These are phyloP conservation scores for Rhizopus arrhizus DNA, from an alignment of 371 early-diverging fungal genomes.

Conservation along the genomic window DNA sequence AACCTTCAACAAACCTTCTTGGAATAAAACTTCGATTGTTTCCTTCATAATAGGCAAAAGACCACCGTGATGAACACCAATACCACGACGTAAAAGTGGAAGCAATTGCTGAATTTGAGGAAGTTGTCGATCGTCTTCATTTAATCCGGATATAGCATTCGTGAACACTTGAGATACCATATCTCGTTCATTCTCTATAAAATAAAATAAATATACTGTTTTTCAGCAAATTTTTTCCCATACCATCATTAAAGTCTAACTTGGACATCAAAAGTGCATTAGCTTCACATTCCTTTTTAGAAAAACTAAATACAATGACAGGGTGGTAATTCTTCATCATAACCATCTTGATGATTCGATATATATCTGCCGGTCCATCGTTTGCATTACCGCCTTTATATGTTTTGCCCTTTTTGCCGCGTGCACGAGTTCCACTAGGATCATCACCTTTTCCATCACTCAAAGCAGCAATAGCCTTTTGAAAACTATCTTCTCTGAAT, in stretches of 20 bases:
- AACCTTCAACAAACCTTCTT: constrained; percentile 97
- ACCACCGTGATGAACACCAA: constrained; percentile 99
- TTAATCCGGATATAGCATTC: constrained; percentile 90
- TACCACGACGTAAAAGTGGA: constrained; percentile 94
- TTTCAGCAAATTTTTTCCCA: constrained; percentile 1
- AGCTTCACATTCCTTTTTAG: constrained; percentile 95
- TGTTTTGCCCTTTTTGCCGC: constrained; percentile 37
- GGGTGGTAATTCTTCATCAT: constrained; percentile 94
- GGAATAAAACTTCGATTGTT: constrained; percentile 99
- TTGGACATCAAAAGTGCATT: constrained; percentile 92
- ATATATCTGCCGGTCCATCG: constrained; percentile 80
- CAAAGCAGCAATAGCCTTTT: constrained; percentile 80
- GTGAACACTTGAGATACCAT: constrained; percentile 88
- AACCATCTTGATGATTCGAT: constrained; percentile 94
- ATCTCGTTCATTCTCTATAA: constrained; percentile 79
- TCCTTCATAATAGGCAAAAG: constrained; percentile 99
- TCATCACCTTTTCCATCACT: constrained; percentile 67
- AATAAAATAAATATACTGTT: not conserved
- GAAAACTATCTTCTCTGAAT: constrained; percentile 96
- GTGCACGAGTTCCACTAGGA: constrained; percentile 43
- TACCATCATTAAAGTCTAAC: constrained; percentile 90
- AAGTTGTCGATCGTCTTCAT: constrained; percentile 93
- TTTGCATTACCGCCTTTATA: constrained; percentile 61
- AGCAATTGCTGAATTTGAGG: constrained; percentile 96
- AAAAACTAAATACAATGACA: constrained; percentile 99